Base-by-base conservation (phyloP, 2,329 filamentous ascomycete species). In the Aspergillus carbonarius region DNA sequence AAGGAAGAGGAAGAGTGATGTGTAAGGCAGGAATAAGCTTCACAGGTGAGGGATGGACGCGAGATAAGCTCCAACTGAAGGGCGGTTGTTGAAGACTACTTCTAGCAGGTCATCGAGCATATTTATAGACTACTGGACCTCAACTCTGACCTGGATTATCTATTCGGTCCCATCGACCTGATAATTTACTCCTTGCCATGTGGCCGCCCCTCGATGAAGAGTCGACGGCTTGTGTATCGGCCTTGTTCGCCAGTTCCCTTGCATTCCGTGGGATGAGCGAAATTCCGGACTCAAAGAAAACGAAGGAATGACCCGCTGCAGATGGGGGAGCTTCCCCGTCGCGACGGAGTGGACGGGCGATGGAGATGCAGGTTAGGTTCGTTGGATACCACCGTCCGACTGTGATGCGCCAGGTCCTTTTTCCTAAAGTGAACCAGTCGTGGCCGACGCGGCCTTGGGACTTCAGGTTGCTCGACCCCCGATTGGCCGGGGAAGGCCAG, bases 111-210 rank as follows among this genome's bases (percentile, higher is more conserved):
- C n/a, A 25, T 23, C 18, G 37, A 44, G 25, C 23, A 54, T 44
- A 44, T 27, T 54, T 54, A 54, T 54, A 54, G 44, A 48, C n/a
- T 30, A 48, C 17, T 30, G 13, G 23, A 8, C 20, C 23, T 18
- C 20, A 17, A 53, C 48, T 4, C 44, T 25, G 39, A 34, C 37
- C 42, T 42, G 25, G 40, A 10, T 42, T n/a, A 40, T 18, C 12
- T n/a, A 20, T 54, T 27, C 25, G 51, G 37, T 37, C 23, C 39
- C 13, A 18, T 54, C 39, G 37, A 54, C 39, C 25, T 44, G 25
- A 42, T 32, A 54, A 54, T 54, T 44, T 25, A 44, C n/a, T 20
- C 51, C 51, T 37, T 54, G 51, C 51, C 51, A 54, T 54, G 51
- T 54, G 51, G 51, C 51, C 51, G 51, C 51, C 51, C 25, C 32